These are phyloP conservation scores for Blastobotrys capitulatus DNA, from an alignment of 1,139 yeast species.

Conservation along the genomic window DNA sequence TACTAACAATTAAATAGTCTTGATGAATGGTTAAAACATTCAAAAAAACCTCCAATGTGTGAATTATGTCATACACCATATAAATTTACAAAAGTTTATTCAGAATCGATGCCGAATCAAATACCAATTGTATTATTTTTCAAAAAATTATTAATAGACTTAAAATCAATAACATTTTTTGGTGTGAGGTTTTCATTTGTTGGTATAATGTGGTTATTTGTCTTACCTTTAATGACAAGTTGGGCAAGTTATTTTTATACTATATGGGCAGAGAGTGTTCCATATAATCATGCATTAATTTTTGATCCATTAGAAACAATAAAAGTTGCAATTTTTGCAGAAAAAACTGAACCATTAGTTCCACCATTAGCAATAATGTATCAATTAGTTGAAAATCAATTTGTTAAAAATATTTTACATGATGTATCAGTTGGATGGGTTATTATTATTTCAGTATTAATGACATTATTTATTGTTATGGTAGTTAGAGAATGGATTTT, in stretches of 20 bases:
- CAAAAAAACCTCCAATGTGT: constrained; percentile 60
- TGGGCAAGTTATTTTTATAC: constrained; percentile 19
- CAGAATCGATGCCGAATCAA: constrained; percentile 60
- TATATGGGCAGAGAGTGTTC: constrained; percentile 22
- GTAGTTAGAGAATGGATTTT: constrained; percentile 37
- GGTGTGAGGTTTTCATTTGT: constrained; percentile 18
- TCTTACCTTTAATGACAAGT: constrained; percentile 21
- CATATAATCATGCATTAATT: constrained; percentile 13
- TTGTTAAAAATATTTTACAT: constrained; percentile 10
- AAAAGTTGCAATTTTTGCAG: neutral
- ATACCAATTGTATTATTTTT: constrained; percentile 49
- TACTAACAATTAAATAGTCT: constrained; percentile 33
- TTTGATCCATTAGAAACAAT: constrained; percentile 3
- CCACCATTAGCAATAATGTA: constrained; percentile 5
- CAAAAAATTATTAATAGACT: constrained; percentile 26
- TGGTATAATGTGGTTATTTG: constrained; percentile 21
- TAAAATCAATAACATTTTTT: constrained; percentile 12
- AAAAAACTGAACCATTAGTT: neutral
- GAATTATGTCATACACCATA: constrained; percentile 85
- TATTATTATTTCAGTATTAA: constrained; percentile 25
- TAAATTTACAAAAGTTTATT: constrained; percentile 65
- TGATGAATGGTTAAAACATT: constrained; percentile 76
- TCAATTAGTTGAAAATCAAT: neutral
- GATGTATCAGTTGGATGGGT: constrained; percentile 31
- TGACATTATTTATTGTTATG: constrained; percentile 28